Evolutionary conservation across 768 basidiomycete genomes (phyloP), one percentile per base, ranked within the genome.

Genomic region (Pisolithus tinctorius): DNA sequence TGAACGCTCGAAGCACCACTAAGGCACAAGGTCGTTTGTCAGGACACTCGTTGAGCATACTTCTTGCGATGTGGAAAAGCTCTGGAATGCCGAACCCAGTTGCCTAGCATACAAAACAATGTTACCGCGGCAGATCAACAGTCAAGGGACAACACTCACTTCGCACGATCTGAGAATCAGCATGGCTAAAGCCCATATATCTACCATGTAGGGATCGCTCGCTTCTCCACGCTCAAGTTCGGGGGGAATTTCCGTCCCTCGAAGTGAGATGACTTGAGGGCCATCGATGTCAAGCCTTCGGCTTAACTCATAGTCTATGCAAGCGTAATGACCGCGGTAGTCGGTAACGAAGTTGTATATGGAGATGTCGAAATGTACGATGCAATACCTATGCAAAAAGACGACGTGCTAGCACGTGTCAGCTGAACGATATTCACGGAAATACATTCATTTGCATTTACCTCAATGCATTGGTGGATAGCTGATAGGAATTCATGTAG

Each of bases 351-450:
- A 68, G 60, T 89, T 89, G 53, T 76, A 75, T 34, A 82, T 58
- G 9, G 84, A 86, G 43, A 88, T 83, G 60, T 89, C 87, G 39
- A 88, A 71, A 62, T 89, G 86, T 6, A 80, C 83, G 47, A 86
- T 75, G 49, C 64, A 69, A 61, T 83, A 75, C 45, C 70, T 70
- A 61, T 89, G 87, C 82, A 88, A 80, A 67, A 88, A 88, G 3
- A 69, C 74, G 26, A 76, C 67, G 58, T 88, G 86, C 86, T 89
- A 26, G 42, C 45, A 40, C 17, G 50, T 30, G 20, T 62, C 40
- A 57, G 51, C 43, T 29, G 7, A 20, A 48, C 46, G 46, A 7
- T 17, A 3, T 23, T 17, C 20, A 1, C 20, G 11, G 37, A 40
- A 14, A 13, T n/a, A 6, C n/a, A 45, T 26, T 37, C 8, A 7